Percentiles rank a stretch among this genome's conserved stretches.
These are phyloP conservation scores for Trichomonas tenax DNA, from an alignment of 208 protist species.

Conservation along the genomic window DNA sequence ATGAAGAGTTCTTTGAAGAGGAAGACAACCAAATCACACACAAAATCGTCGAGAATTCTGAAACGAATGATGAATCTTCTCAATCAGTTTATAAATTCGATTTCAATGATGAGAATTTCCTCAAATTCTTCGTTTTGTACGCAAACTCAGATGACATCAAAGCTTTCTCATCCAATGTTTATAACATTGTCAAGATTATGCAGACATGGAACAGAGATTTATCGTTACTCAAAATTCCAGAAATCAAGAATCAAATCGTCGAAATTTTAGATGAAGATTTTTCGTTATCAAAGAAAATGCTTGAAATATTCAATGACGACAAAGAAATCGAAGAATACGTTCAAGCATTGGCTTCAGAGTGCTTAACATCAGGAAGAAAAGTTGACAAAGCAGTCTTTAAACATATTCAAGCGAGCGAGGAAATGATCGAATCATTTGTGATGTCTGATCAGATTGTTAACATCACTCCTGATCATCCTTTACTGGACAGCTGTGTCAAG, in stretches of 20 bases:
- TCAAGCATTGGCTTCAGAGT: neutral
- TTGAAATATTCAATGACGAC: neutral
- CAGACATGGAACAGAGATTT: neutral
- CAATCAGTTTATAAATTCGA: neutral
- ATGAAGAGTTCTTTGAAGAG: neutral
- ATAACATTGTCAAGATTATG: neutral
- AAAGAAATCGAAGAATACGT: neutral
- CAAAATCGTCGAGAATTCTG: neutral
- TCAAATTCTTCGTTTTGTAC: neutral
- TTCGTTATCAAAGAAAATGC: neutral
- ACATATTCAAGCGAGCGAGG: neutral
- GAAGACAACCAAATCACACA: neutral
- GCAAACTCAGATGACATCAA: neutral
- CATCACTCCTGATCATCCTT: neutral
- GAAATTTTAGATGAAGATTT: neutral
- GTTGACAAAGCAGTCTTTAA: neutral
- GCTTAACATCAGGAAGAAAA: neutral
- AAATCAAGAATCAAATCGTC: neutral
- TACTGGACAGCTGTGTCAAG: neutral
- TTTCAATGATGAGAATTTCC: neutral
- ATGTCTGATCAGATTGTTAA: neutral
- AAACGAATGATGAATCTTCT: neutral
- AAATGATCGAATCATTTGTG: neutral
- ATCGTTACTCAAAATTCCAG: neutral
- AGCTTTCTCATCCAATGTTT: neutral